Evolutionary conservation across 805 yeast species (phyloP).

Genomic region (Wickerhamomyces queroliae): DNA sequence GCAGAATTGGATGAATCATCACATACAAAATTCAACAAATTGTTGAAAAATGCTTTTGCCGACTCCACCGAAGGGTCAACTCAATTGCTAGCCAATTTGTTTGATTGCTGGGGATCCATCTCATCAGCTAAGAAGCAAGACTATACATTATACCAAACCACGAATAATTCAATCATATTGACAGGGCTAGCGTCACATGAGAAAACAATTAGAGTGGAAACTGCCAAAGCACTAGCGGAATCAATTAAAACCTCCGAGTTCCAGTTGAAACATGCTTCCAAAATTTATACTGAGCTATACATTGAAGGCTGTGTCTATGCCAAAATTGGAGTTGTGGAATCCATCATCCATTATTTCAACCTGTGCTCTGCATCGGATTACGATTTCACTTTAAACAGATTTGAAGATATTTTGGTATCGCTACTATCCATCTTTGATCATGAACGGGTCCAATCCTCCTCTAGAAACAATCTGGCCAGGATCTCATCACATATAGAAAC

Average conservation of each 20-base stretch:
- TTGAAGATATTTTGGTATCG: slow-evolving; percentile 20
- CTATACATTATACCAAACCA: neutral
- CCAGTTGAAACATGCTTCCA: slow-evolving; percentile 16
- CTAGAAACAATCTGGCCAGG: slow-evolving; percentile 13
- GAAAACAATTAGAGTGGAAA: slow-evolving; percentile 13
- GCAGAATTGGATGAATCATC: slow-evolving; percentile 11
- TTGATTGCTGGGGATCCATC: slow-evolving; percentile 1
- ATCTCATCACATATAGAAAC: slow-evolving; percentile 16
- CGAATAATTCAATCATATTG: slow-evolving; percentile 7
- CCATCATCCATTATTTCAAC: slow-evolving; percentile 28
- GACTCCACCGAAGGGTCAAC: slow-evolving; percentile 4
- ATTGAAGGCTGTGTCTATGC: slow-evolving; percentile 15
- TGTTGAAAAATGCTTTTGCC: slow-evolving; percentile 16
- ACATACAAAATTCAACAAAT: slow-evolving; percentile 12
- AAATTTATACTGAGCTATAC: slow-evolving; percentile 17
- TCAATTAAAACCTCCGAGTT: slow-evolving; percentile 17
- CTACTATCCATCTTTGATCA: slow-evolving; percentile 23
- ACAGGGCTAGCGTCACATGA: slow-evolving; percentile 14
- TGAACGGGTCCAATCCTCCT: slow-evolving; percentile 15
- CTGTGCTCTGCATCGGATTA: slow-evolving; percentile 22
- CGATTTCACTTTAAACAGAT: slow-evolving; percentile 21
- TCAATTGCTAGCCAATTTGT: slow-evolving; percentile 5
- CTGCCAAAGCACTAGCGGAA: slow-evolving; percentile 31
- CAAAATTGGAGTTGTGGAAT: slow-evolving; percentile 29
- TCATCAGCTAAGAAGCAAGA: slow-evolving; percentile 4